phyloP scores from a whole-genome alignment of 306 rosid species.

The Vigna angularis region DNA sequence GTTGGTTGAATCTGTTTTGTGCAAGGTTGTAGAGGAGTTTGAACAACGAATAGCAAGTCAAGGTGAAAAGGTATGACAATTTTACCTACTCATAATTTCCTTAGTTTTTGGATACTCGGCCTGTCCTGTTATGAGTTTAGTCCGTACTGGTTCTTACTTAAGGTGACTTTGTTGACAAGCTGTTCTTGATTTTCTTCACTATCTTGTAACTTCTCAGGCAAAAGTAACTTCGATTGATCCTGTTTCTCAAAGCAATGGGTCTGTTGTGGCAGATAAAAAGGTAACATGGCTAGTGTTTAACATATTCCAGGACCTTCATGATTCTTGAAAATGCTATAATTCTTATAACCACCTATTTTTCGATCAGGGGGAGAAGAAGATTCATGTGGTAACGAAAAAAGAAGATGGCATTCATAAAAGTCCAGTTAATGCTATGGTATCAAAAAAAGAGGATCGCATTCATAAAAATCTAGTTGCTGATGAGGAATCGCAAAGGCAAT shows the following conservation, averaged over 20 bases:
- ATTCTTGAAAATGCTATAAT: conserved; percentile 25
- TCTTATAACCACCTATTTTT: conserved; percentile 29
- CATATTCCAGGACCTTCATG: conserved; percentile 33
- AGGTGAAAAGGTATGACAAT: conserved; percentile 63
- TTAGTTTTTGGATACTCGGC: background rate
- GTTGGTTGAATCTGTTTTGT: conserved; percentile 92
- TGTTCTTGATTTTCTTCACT: conserved; percentile 31
- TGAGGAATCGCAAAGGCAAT: conserved; percentile 64
- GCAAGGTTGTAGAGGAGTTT: conserved; percentile 86
- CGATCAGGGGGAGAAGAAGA: conserved; percentile 58
- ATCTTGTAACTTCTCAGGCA: conserved; percentile 49
- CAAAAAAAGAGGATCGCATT: conserved; percentile 49
- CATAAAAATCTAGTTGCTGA: conserved; percentile 48
- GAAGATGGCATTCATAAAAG: conserved; percentile 49
- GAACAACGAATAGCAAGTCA: conserved; percentile 76
- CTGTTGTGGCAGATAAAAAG: conserved; percentile 57
- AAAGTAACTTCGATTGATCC: conserved; percentile 53
- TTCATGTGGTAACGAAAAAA: conserved; percentile 45
- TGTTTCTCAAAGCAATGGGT: conserved; percentile 57
- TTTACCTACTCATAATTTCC: background rate
- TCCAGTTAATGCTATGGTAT: conserved; percentile 40
- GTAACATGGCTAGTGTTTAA: conserved; percentile 44
- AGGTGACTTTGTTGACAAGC: conserved; percentile 22
- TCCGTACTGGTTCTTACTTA: background rate
- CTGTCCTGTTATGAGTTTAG: background rate